Conservation (phyloP, 179 eudicot species). For the Spergularia azorica region DNA sequence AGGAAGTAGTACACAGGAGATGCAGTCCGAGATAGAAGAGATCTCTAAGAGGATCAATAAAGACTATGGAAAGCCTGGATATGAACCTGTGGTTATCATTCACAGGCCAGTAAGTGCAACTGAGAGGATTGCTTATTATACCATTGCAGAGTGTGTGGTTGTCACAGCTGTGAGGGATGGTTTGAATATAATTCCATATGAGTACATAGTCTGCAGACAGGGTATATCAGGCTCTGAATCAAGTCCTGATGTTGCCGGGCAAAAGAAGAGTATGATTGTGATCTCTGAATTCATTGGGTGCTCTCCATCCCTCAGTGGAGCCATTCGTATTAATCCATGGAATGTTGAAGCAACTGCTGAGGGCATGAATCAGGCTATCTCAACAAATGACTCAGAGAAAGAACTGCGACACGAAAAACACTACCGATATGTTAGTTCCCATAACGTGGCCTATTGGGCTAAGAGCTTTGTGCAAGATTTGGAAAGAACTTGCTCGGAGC, state of each 20-base stretch:
- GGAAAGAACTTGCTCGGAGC: slow-evolving; percentile 82
- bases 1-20: slow-evolving; percentile 50
- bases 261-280: slow-evolving; percentile 78
- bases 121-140: slow-evolving; percentile 67
- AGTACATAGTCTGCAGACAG: slow-evolving; percentile 66
- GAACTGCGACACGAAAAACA: slow-evolving; percentile 83
- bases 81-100: slow-evolving; percentile 59
- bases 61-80: slow-evolving; percentile 62
- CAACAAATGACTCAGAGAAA: slow-evolving; percentile 60
- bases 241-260: slow-evolving; percentile 39
- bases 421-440: slow-evolving; percentile 66
- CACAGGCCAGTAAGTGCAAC: slow-evolving; percentile 45
- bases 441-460: slow-evolving; percentile 82
- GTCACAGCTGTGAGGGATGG: slow-evolving; percentile 88
- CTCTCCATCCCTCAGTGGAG: slow-evolving; percentile 90
- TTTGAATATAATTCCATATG: slow-evolving; percentile 78
- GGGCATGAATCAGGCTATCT: slow-evolving; percentile 72
- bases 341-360: slow-evolving; percentile 82
- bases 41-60: slow-evolving; percentile 59
- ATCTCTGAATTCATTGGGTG: slow-evolving; percentile 86
- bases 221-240: slow-evolving; percentile 50
- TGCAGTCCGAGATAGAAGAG: slow-evolving; percentile 61
- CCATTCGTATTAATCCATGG: slow-evolving; percentile 88
- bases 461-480: slow-evolving; percentile 85
- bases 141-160: slow-evolving; percentile 70